Conservation (phyloP, 169 alveolate genomes). For the Besnoitia besnoiti region DNA sequence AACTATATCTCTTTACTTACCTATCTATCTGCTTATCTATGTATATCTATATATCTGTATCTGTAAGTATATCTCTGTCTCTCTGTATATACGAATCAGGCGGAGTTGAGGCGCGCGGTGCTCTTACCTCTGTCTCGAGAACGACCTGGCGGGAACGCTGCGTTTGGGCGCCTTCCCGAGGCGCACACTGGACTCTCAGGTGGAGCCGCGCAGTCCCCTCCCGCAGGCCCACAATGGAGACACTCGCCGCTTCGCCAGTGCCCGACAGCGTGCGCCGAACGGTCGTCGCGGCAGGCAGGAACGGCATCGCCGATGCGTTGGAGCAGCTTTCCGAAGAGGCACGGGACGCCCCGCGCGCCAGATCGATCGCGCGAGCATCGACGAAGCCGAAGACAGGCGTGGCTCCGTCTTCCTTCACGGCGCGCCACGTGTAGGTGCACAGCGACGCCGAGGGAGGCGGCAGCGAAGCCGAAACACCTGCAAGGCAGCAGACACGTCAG, state of each 20-base stretch:
- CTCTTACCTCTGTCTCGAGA: conserved; percentile 12
- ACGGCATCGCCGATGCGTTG: neutral
- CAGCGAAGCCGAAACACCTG: neutral
- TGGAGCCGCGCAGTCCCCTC: conserved; percentile 1
- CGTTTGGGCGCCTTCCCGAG: neutral
- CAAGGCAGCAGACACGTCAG: neutral
- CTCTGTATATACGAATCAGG: neutral
- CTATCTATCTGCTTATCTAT: neutral
- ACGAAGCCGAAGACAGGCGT: neutral
- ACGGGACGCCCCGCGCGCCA: neutral
- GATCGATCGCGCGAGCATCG: neutral
- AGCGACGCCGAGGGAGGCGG: conserved; percentile 25
- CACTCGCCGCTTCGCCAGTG: neutral
- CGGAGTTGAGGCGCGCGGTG: no score
- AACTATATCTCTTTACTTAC: no score
- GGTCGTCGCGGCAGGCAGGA: neutral
- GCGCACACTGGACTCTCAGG: neutral
- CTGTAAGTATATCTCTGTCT: neutral
- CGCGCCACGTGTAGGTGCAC: conserved; percentile 39
- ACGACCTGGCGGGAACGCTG: neutral
- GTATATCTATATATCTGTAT: neutral
- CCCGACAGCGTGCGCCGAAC: neutral
- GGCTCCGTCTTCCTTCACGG: neutral
- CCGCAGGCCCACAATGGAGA: conserved; percentile 4
- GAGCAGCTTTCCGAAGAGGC: neutral